Evolutionary conservation across 306 rosid genomes (phyloP).

Genomic region (Cucurbita maxima): DNA sequence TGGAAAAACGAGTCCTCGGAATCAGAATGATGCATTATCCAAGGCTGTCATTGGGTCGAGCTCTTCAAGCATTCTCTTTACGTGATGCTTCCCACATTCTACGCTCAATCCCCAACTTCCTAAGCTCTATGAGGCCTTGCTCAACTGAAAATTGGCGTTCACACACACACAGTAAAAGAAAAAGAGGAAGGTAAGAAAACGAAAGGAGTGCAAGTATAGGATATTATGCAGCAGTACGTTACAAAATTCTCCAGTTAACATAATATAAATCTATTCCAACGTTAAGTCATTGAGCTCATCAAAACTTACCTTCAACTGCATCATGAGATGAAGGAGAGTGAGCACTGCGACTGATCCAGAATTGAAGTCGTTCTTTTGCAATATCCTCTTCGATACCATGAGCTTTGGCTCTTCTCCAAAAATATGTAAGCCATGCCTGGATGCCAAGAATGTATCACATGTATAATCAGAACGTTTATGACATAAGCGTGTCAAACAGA

Average conservation of each 20-base stretch:
- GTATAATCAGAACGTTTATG: neutral
- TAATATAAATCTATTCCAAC: neutral
- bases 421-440: conserved; percentile 98
- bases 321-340: conserved; percentile 88
- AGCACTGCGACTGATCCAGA: conserved; percentile 75
- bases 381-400: conserved; percentile 65
- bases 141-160: conserved; percentile 42
- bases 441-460: neutral
- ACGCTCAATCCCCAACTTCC: conserved; percentile 78
- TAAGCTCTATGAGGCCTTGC: conserved; percentile 72
- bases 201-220: neutral
- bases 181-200: neutral
- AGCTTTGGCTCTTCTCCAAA: conserved; percentile 94
- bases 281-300: neutral
- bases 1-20: neutral
- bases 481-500: neutral
- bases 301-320: conserved; percentile 63
- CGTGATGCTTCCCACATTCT: conserved; percentile 93
- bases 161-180: neutral
- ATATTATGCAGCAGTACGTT: neutral
- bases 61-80: conserved; percentile 26
- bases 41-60: neutral
- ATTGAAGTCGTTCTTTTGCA: conserved; percentile 81
- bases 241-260: neutral
- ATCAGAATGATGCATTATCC: neutral